Percentiles rank a stretch among this genome's conserved stretches.
Evolutionary conservation across 257 asterid genomes (phyloP).

Genomic region (Solanum sparsipilum): DNA sequence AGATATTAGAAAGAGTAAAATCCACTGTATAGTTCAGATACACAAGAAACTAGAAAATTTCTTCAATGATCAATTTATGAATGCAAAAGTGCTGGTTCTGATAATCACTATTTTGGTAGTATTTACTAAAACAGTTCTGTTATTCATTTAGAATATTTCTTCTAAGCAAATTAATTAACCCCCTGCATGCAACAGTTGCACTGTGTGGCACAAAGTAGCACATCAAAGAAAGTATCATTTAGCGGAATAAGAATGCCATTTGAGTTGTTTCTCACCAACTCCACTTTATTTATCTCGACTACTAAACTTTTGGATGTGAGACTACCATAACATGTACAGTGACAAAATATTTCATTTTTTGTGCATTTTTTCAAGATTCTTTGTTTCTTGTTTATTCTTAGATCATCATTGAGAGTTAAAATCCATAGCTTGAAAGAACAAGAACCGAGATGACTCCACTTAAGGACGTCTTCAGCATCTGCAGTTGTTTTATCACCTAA

Average conservation of each 20-base stretch:
- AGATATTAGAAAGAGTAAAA: neutral
- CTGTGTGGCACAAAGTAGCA: neutral
- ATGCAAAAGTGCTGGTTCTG: no score
- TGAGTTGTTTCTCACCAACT: neutral
- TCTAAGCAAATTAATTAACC: no score
- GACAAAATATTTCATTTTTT: neutral
- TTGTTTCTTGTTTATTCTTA: neutral
- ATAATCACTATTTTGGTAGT: neutral
- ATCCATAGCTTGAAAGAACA: neutral
- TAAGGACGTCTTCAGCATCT: no score
- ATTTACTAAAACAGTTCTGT: no score
- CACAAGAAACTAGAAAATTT: no score
- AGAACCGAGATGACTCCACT: neutral
- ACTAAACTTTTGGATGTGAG: no score
- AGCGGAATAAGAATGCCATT: neutral
- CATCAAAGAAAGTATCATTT: neutral
- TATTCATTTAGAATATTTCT: no score
- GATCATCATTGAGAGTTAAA: neutral
- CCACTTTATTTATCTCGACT: no score
- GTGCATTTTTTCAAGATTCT: neutral
- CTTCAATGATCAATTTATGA: no score
- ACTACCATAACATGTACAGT: neutral
- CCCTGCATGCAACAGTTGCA: no score
- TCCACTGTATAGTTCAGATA: neutral
- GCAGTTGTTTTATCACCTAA: no score